A percentile compares a stretch with the other conserved stretches of the same genome.
These are phyloP conservation scores for Lentinula boryana DNA, from an alignment of 768 basidiomycete species.

Conservation along the genomic window DNA sequence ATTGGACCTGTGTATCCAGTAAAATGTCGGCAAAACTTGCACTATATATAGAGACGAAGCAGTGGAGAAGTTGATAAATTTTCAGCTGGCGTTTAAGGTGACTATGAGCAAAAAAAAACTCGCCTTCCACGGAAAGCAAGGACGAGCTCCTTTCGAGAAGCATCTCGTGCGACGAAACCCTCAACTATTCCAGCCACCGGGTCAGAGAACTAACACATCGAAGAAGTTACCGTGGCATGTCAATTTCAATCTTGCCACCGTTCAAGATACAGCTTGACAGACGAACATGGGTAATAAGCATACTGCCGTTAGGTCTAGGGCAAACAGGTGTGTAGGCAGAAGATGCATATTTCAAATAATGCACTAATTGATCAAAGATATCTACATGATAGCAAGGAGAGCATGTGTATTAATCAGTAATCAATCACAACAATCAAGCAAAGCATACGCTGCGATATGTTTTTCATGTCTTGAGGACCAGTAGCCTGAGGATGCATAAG, in stretches of 20 bases:
- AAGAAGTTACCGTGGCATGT: background rate
- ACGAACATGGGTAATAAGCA: conserved; percentile 28
- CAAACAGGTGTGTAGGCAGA: conserved; percentile 42
- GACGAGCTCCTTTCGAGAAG: conserved; percentile 37
- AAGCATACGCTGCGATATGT: background rate
- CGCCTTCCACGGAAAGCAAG: conserved; percentile 47
- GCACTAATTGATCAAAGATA: conserved; percentile 36
- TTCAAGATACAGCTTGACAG: background rate
- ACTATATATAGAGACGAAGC: conserved; percentile 16
- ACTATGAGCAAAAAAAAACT: background rate
- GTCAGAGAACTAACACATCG: conserved; percentile 30
- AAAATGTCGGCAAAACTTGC: conserved; percentile 34
- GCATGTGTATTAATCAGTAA: background rate
- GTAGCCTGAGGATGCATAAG: background rate
- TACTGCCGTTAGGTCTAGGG: conserved; percentile 43
- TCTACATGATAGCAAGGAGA: conserved; percentile 9
- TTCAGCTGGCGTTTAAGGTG: background rate
- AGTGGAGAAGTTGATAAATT: background rate
- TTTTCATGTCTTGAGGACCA: background rate
- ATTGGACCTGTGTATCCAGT: conserved; percentile 33
- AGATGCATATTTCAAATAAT: conserved; percentile 53
- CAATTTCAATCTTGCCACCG: too few relatives aligned
- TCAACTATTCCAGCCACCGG: conserved; percentile 32
- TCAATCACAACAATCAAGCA: background rate
- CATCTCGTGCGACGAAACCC: conserved; percentile 47